phyloP scores from a whole-genome alignment of 306 rosid genomes.

The Vigna hirtella region DNA sequence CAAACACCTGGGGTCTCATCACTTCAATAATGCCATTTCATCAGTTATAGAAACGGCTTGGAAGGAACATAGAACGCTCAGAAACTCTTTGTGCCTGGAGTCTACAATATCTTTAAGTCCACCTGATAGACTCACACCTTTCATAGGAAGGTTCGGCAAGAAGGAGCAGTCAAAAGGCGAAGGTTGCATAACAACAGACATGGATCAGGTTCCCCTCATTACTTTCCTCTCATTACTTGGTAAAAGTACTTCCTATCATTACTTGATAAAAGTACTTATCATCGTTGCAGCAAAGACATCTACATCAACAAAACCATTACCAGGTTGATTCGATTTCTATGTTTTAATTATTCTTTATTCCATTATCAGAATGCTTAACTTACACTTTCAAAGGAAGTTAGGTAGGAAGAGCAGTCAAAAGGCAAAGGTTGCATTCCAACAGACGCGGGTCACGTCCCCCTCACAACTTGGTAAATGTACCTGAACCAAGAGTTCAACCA shows the following conservation, averaged over 20 bases:
- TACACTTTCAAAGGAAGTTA: too few species aligned
- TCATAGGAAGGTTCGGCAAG: constrained; percentile 40
- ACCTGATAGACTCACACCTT: constrained; percentile 24
- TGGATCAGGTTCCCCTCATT: neutral
- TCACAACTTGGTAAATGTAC: neutral
- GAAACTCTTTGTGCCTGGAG: constrained; percentile 25
- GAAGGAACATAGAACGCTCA: constrained; percentile 40
- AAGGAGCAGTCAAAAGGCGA: constrained; percentile 39
- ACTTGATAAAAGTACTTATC: neutral
- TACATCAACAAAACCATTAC: constrained; percentile 18
- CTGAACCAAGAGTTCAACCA: neutral
- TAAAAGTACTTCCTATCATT: neutral
- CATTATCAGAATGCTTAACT: too few species aligned
- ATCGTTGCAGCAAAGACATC: neutral
- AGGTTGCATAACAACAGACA: neutral
- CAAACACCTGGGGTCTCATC: neutral
- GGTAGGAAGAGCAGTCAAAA: too few species aligned
- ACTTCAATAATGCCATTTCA: neutral
- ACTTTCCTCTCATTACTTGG: neutral
- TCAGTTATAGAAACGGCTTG: constrained; percentile 12
- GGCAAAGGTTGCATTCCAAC: too few species aligned
- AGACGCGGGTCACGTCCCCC: too few species aligned
- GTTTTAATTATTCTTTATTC: neutral
- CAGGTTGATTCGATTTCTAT: constrained; percentile 22
- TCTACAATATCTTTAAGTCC: constrained; percentile 25